These are phyloP conservation scores for Paramecium primaurelia DNA, from an alignment of 73 alveolate genomes.

Conservation along the genomic window DNA sequence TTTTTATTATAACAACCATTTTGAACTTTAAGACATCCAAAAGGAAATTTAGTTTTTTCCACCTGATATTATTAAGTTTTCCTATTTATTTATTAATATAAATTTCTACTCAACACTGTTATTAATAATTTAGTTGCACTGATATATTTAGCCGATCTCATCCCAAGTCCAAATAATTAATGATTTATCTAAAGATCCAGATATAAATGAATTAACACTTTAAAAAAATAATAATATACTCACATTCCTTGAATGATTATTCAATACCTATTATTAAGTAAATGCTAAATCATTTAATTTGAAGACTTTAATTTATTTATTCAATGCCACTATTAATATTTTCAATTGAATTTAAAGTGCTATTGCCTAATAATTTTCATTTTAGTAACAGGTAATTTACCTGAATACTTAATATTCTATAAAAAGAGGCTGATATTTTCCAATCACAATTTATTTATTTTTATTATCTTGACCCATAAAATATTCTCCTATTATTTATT, in stretches of 20 bases:
- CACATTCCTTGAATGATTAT: not conserved
- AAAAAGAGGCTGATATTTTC: not conserved
- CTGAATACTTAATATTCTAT: not conserved
- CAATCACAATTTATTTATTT: not conserved
- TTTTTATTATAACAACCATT: not conserved
- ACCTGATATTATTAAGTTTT: not conserved
- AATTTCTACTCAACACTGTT: not conserved
- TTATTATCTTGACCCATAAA: not conserved
- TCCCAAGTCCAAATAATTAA: not conserved
- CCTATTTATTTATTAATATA: not conserved
- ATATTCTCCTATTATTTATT: not conserved
- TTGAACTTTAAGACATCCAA: not conserved
- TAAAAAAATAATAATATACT: not conserved
- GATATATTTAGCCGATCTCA: not conserved
- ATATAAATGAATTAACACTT: not conserved
- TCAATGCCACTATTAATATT: not conserved
- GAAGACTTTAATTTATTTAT: not conserved
- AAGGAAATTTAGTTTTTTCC: not conserved
- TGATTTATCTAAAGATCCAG: not conserved
- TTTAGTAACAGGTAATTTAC: not conserved
- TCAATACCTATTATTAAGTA: not conserved
- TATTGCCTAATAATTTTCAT: not conserved
- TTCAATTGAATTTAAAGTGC: not conserved
- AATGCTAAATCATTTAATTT: not conserved
- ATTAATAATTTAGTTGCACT: not conserved